These are phyloP conservation scores for Nannochloropsis salina DNA, from an alignment of 108 stramenopile species.

Conservation along the genomic window DNA sequence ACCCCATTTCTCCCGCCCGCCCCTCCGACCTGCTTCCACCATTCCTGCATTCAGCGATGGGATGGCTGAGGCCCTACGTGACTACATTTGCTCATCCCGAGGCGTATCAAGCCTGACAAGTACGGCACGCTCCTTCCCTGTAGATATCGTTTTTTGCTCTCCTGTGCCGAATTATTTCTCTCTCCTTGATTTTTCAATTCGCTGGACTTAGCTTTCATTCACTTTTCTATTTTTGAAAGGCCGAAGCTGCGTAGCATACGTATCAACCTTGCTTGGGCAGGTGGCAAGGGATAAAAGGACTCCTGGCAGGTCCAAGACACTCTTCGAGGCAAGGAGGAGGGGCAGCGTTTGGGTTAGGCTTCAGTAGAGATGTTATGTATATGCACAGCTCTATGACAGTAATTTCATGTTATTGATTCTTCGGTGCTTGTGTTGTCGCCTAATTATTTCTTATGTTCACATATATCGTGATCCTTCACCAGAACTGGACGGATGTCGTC, in stretches of 20 bases:
- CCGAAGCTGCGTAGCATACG: neutral
- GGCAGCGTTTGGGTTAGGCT: too few species aligned
- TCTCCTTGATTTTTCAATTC: neutral
- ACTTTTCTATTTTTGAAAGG: neutral
- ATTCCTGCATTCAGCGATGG: neutral
- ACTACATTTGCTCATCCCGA: neutral
- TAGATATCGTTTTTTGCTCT: neutral
- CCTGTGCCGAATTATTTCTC: neutral
- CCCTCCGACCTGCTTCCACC: neutral
- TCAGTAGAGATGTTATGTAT: too few species aligned
- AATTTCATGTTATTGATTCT: too few species aligned
- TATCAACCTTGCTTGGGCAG: neutral
- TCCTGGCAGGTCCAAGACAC: too few species aligned
- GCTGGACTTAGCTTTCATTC: neutral
- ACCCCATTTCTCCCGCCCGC: neutral
- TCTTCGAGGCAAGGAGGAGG: too few species aligned
- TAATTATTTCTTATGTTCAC: neutral
- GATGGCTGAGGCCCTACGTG: conserved; percentile 3
- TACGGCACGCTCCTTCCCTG: neutral
- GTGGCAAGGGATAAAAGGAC: neutral
- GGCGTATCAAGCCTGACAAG: neutral
- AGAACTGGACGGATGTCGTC: conserved; percentile 1
- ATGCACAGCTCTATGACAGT: too few species aligned
- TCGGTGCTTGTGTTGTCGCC: too few species aligned
- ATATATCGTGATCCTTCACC: neutral